Conservation (phyloP, 78 protist species). For the slime mould (Dictyostelium discoideum) region DNA sequence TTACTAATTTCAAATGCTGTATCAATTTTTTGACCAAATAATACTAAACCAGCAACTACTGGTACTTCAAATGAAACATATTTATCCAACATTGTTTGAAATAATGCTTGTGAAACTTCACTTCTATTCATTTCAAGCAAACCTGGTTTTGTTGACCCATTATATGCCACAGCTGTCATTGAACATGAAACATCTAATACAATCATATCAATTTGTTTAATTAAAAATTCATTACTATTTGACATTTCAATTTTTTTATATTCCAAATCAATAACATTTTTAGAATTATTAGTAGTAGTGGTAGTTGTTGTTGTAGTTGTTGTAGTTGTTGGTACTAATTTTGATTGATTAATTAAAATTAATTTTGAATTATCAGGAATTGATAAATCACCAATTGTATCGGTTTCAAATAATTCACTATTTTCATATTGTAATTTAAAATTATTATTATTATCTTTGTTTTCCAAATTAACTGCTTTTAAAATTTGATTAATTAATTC, state of each 20-base stretch:
- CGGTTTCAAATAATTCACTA: conserved; percentile 4
- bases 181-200: not conserved
- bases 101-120: conserved; percentile 21
- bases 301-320: not conserved
- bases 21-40: conserved; percentile 3
- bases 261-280: not conserved
- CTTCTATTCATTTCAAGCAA: not conserved
- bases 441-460: not conserved
- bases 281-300: not conserved
- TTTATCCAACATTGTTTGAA: conserved; percentile 49
- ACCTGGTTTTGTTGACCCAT: not conserved
- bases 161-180: not conserved
- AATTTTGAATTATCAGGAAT: not conserved
- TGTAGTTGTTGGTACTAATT: not conserved
- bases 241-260: not conserved
- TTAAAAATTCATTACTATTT: not conserved
- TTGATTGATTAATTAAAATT: not conserved
- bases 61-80: conserved; percentile 8
- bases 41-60: conserved; percentile 8
- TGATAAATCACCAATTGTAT: not conserved
- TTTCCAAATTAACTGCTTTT: not conserved
- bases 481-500: not conserved
- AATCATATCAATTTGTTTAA: not conserved
- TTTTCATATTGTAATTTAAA: not conserved
- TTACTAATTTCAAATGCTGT: not conserved